Evolutionary conservation across 2,329 filamentous ascomycete species (phyloP), one percentile per base, ranked within the genome.

Genomic region (Pseudogymnoascus sp.): DNA sequence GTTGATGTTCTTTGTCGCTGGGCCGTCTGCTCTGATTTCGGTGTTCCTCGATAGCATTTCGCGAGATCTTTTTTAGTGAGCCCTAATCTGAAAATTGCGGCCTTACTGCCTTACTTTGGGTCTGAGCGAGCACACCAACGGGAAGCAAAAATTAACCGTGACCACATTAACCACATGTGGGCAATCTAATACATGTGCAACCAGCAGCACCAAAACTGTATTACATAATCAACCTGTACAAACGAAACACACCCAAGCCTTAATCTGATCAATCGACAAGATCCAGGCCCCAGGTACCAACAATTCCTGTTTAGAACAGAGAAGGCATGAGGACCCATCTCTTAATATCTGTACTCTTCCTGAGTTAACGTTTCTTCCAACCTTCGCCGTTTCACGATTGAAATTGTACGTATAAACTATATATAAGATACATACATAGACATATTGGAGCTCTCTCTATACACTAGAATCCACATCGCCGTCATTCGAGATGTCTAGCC

Each of bases 401-500:
- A n/a, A 33, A 37, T 55, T 62, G 41, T 35, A 59, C 39, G 35
- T 62, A 55, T 35, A 58, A 14, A 21, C 26, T 26, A 33, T 29
- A 37, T 43, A 59, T 37, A 63, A 33, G 49, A 29, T 55, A 55
- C 49, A 55, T 33, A 19, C n/a, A n/a, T 55, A 55, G 49, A 33
- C 33, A 55, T 55, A 55, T 55, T 16, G 33, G 29, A 55, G n/a
- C n/a, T 12, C 29, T 33, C 11, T 55, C 49, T 33, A 33, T 33
- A 23, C 45, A 55, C 43, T 49, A 49, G 41, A 26, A 45, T 45
- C 41, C 41, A 45, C 45, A 29, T 52, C 45, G n/a, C 49, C 12
- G 26, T 55, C 49, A 55, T 33, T 55, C 16, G 26, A 55, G 49
- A 52, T 59, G 60, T 59, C 59, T 23, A 65, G 10, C 38, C 71